Base-by-base conservation (phyloP, 176 grass and related monocot species). In the Pontederia paniculata region DNA sequence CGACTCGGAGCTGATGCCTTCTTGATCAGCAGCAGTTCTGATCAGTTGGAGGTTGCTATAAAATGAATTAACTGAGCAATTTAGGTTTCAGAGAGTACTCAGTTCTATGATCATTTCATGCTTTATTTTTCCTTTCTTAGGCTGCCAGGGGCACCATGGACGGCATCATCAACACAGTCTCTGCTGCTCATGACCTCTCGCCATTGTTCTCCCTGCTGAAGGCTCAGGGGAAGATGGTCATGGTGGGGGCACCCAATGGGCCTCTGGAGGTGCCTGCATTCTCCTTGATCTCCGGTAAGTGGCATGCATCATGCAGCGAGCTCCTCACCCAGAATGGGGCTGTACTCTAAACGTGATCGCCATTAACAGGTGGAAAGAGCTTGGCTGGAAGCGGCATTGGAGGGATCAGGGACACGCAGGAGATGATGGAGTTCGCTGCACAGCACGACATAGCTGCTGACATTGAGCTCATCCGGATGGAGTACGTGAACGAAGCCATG, bases 81-180 rank as follows among this genome's bases (percentile, higher is more conserved):
- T 16, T 50, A 6, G 17, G 15, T n/a, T n/a, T 5, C 8, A 14
- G 12, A 6, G 0, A 8, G 8, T 52, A 12, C n/a, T 53, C 15
- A 9, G 15, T 11, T 23, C 18, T 23, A 12, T 14, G 4, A 56
- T 20, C n/a, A 10, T n/a, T 23, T 23, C 54, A 12, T 25, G n/a
- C 25, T 56, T 25, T 25, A 8, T 42, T 42, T 5, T 60, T 9
- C 43, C 8, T 45, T 18, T 11, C 7, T 8, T 2, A 63, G 60
- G 43, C 60, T 23, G 60, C 60, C 20, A 48, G 45, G 44, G 60
- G 60, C 5, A 63, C 19, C 43, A 63, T 63, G 44, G 60, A 63
- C 47, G 60, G 60, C 23, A 48, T 63, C 41, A 48, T 63, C 20
- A 48, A 63, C 60, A 63, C 60, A 22, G 60, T 63, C 23, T 63